phyloP scores from a whole-genome alignment of 2,329 filamentous ascomycete genomes.

The Penicillium sp. region DNA sequence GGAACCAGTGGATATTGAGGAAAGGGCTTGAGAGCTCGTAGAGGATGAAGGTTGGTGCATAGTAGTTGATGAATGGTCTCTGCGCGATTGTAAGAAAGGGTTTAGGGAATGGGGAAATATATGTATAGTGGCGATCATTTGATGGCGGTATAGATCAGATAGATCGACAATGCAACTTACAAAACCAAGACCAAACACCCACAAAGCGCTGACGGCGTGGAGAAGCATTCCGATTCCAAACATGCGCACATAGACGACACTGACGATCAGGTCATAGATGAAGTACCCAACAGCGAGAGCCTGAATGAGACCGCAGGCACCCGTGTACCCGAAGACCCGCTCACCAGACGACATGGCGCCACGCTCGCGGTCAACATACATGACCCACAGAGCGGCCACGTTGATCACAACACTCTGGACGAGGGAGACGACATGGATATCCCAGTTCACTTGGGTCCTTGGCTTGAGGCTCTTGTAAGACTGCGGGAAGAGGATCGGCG shows the following conservation, averaged over 20 bases:
- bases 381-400: constrained; percentile 59
- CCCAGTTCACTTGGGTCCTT: constrained; percentile 65
- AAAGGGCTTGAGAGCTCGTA: constrained; percentile 69
- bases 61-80: constrained; percentile 68
- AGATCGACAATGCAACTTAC: constrained; percentile 51
- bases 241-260: constrained; percentile 55
- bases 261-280: constrained; percentile 64
- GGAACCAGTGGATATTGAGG: constrained; percentile 71
- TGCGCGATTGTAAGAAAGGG: constrained; percentile 32
- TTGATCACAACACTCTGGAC: constrained; percentile 62
- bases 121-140: background rate
- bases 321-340: constrained; percentile 64
- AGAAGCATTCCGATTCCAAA: constrained; percentile 65
- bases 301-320: constrained; percentile 59
- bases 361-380: constrained; percentile 58
- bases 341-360: constrained; percentile 54
- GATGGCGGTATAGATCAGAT: background rate
- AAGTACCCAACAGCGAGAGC: constrained; percentile 66
- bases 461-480: constrained; percentile 56
- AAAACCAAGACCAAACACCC: constrained; percentile 65
- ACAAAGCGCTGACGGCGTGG: constrained; percentile 62
- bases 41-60: constrained; percentile 65
- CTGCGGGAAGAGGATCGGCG: constrained; percentile 54
- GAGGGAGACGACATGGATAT: constrained; percentile 66
- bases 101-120: background rate